Conservation (phyloP, 345 rosid species). For the Rhizophora apiculata region DNA sequence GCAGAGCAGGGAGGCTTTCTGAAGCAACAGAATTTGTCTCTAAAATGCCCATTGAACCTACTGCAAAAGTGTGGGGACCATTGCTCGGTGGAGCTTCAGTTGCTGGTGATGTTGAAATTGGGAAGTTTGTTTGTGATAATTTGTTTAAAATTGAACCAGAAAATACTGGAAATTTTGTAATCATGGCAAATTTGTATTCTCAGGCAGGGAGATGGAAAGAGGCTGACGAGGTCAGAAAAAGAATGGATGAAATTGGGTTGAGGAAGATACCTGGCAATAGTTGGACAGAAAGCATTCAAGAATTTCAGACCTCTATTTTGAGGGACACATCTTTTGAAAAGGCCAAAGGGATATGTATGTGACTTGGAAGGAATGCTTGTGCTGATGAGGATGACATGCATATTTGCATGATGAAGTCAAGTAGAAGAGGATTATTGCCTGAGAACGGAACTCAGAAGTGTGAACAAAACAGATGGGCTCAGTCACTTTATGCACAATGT, state of each 20-base stretch:
- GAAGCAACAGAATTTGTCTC: constrained; percentile 68
- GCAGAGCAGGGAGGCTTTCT: constrained; percentile 67
- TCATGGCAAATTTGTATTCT: constrained; percentile 77
- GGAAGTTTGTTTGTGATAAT: constrained; percentile 51
- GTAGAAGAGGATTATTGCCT: constrained; percentile 22
- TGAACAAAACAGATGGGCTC: neutral
- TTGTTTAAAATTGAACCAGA: constrained; percentile 74
- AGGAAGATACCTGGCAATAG: constrained; percentile 75
- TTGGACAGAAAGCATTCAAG: constrained; percentile 57
- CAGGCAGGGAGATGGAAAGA: constrained; percentile 84
- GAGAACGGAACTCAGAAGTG: neutral
- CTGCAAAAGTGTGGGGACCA: constrained; percentile 82
- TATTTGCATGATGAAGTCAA: constrained; percentile 29
- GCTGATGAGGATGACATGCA: constrained; percentile 46
- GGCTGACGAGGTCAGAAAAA: constrained; percentile 63
- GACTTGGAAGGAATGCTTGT: constrained; percentile 42
- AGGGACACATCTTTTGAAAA: constrained; percentile 43
- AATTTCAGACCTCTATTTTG: constrained; percentile 44
- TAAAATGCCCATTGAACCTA: constrained; percentile 67
- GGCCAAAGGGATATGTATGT: constrained; percentile 34
- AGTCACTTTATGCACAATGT: neutral
- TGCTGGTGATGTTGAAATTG: constrained; percentile 61
- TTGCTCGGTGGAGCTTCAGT: constrained; percentile 77
- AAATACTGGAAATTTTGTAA: constrained; percentile 64
- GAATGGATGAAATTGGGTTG: constrained; percentile 54